Conservation (phyloP, 371 early-diverging fungal genomes). For the Vairimorpha necatrix region DNA sequence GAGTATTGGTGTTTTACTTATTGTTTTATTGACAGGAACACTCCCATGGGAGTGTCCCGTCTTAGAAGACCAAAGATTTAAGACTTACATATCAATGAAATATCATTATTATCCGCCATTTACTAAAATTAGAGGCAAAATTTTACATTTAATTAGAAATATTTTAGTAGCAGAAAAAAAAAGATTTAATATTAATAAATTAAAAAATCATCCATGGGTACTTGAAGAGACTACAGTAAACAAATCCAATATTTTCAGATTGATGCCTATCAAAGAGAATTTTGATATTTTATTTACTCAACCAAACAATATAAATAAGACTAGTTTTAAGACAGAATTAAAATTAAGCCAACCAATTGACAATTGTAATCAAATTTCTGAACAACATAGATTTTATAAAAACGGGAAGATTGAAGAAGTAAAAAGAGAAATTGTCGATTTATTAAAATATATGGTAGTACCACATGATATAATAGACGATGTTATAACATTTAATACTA, state of each 20-base stretch:
- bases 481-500: slow-evolving; percentile 56
- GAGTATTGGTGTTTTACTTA: slow-evolving; percentile 69
- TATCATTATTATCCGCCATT: slow-evolving; percentile 52
- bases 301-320: slow-evolving; percentile 28
- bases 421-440: slow-evolving; percentile 18
- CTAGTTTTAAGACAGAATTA: not conserved
- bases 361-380: slow-evolving; percentile 28
- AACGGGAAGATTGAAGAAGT: not conserved
- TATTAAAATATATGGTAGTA: slow-evolving; percentile 36
- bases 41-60: slow-evolving; percentile 71
- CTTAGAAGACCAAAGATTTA: slow-evolving; percentile 67
- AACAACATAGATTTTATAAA: slow-evolving; percentile 47
- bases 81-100: slow-evolving; percentile 31
- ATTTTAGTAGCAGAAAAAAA: slow-evolving; percentile 81
- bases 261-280: not conserved
- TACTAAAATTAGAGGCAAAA: slow-evolving; percentile 31
- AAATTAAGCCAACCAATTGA: slow-evolving; percentile 54
- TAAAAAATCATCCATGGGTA: slow-evolving; percentile 48
- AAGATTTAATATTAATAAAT: slow-evolving; percentile 67
- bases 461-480: not conserved
- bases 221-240: slow-evolving; percentile 26
- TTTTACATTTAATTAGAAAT: slow-evolving; percentile 68
- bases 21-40: slow-evolving; percentile 67
- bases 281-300: slow-evolving; percentile 36
- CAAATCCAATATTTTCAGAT: not conserved